These are phyloP conservation scores for Lactuca saligna DNA, from an alignment of 129 eudicot genomes.

Conservation along the genomic window DNA sequence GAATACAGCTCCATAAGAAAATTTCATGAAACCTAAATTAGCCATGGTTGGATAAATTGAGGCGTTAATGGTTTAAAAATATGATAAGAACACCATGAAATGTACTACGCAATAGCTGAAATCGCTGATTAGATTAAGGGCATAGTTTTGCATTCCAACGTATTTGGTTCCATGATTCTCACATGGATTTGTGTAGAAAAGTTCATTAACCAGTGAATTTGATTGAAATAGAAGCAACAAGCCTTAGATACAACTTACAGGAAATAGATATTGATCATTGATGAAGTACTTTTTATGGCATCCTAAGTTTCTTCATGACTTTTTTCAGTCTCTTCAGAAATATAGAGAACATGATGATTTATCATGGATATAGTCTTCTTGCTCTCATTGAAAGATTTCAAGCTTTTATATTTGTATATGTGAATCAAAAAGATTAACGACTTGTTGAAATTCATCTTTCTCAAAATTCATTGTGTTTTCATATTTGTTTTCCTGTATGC, in stretches of 20 bases:
- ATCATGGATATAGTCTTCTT: too few species aligned
- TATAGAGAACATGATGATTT: too few species aligned
- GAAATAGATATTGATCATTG: too few species aligned
- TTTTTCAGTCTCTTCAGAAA: too few species aligned
- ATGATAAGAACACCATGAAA: neutral
- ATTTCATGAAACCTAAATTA: neutral
- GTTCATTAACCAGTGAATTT: neutral
- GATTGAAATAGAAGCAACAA: neutral
- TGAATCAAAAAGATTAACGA: neutral
- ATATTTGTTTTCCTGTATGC: neutral
- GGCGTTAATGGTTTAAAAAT: neutral
- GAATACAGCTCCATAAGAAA: neutral
- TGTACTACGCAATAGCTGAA: slow-evolving; percentile 2
- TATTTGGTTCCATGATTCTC: neutral
- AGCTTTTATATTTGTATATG: neutral
- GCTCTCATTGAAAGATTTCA: neutral
- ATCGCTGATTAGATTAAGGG: neutral
- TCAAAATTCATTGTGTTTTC: neutral
- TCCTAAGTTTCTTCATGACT: too few species aligned
- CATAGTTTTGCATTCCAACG: neutral
- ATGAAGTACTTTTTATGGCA: too few species aligned
- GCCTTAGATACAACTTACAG: too few species aligned
- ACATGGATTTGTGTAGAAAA: neutral
- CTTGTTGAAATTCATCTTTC: neutral
- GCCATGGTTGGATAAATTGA: neutral